phyloP scores from a whole-genome alignment of 768 basidiomycete species.

The Russula griseocarnosa region DNA sequence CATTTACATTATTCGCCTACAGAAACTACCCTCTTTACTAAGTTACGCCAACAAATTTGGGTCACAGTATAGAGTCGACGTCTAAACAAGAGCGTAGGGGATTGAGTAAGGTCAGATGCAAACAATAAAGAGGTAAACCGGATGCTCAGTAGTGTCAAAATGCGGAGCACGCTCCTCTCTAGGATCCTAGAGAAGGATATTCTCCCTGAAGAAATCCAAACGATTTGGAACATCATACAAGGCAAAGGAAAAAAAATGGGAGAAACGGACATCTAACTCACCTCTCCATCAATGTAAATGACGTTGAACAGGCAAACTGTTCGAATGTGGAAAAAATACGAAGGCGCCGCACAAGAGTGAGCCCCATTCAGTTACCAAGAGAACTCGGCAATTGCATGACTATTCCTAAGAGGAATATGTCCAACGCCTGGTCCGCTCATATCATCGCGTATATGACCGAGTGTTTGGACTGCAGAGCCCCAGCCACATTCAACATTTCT shows the following conservation, averaged over 20 bases:
- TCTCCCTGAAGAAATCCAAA: constrained; percentile 94
- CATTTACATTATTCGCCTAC: neutral
- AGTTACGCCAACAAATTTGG: neutral
- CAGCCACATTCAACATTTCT: constrained; percentile 23
- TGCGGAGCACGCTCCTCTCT: constrained; percentile 63
- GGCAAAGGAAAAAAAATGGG: constrained; percentile 17
- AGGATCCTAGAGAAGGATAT: constrained; percentile 45
- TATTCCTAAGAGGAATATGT: constrained; percentile 79
- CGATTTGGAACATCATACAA: constrained; percentile 53
- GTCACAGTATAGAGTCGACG: neutral
- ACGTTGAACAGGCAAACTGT: constrained; percentile 37
- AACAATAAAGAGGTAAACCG: neutral
- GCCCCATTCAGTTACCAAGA: constrained; percentile 83
- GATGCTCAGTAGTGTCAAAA: constrained; percentile 50
- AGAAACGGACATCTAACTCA: constrained; percentile 15
- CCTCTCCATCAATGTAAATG: constrained; percentile 10
- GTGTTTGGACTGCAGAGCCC: constrained; percentile 36
- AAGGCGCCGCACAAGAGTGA: constrained; percentile 73
- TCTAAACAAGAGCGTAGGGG: neutral
- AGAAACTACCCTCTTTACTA: neutral
- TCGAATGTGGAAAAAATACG: constrained; percentile 50
- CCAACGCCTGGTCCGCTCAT: constrained; percentile 56
- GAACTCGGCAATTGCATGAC: constrained; percentile 73
- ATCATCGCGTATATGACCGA: constrained; percentile 64
- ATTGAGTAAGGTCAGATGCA: neutral